A percentile compares a stretch with the other conserved stretches of the same genome.
These are phyloP conservation scores for Orbilia ellipsospora DNA, from an alignment of 2,329 filamentous ascomycete species.

Conservation along the genomic window DNA sequence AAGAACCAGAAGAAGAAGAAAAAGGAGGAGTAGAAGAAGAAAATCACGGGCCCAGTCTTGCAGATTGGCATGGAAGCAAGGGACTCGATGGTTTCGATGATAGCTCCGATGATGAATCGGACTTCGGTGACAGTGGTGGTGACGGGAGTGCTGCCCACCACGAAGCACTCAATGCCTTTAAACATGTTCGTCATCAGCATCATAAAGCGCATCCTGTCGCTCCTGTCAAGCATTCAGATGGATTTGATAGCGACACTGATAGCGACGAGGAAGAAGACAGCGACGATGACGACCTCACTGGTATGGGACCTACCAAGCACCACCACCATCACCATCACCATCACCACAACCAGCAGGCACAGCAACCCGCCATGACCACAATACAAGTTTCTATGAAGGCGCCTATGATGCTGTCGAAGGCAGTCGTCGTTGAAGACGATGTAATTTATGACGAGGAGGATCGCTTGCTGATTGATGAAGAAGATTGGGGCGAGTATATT, in stretches of 20 bases:
- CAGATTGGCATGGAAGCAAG: too few species aligned
- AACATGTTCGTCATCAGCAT: too few species aligned
- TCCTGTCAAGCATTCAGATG: not conserved
- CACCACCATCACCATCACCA: not conserved
- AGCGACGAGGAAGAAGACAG: conserved; percentile 1
- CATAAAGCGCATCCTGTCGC: too few species aligned
- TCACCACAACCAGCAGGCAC: too few species aligned
- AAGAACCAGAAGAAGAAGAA: not conserved
- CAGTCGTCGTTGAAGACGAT: conserved; percentile 31
- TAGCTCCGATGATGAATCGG: conserved; percentile 21
- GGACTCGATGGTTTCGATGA: too few species aligned
- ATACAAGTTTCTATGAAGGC: conserved; percentile 7
- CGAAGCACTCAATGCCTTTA: not conserved
- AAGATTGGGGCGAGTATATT: conserved; percentile 45
- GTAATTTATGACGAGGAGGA: conserved; percentile 47
- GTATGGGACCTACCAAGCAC: conserved; percentile 13
- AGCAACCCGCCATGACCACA: conserved; percentile 14
- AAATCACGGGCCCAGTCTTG: too few species aligned
- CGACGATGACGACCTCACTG: conserved; percentile 16
- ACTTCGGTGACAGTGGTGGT: conserved; percentile 3
- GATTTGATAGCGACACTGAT: conserved; percentile 1
- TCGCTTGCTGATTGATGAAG: conserved; percentile 35
- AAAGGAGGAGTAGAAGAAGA: too few species aligned
- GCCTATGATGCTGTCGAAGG: not conserved
- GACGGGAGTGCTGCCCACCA: not conserved